Evolutionary conservation across 2,329 filamentous ascomycete genomes (phyloP).

Genomic region (Macroventuria anomochaeta): DNA sequence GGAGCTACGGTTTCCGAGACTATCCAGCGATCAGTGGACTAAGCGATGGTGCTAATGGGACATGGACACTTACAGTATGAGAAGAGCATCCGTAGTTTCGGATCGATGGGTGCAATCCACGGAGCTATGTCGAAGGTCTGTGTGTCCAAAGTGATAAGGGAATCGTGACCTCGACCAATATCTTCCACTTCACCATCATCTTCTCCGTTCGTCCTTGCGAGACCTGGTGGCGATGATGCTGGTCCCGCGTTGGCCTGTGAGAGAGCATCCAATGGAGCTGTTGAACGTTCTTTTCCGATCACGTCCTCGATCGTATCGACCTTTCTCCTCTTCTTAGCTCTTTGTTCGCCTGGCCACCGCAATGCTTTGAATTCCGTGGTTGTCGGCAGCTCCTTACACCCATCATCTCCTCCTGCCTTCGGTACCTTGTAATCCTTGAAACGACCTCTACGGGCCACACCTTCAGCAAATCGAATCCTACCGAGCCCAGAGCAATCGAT

Average conservation of each 20-base stretch:
- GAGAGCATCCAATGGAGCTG: neutral
- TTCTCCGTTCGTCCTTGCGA: neutral
- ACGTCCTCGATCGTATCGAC: neutral
- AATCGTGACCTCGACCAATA: neutral
- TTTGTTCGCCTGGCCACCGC: slow-evolving; percentile 8
- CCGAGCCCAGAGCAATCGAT: slow-evolving; percentile 51
- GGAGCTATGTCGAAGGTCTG: slow-evolving; percentile 18
- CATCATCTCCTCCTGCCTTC: slow-evolving; percentile 2
- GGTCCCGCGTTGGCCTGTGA: neutral
- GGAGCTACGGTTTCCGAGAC: slow-evolving; percentile 49
- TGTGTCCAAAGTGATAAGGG: neutral
- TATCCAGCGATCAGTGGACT: slow-evolving; percentile 14
- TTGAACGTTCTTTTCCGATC: neutral
- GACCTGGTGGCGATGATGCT: too few relatives aligned
- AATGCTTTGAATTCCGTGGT: neutral
- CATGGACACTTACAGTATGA: slow-evolving; percentile 40
- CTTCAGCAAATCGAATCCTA: slow-evolving; percentile 48
- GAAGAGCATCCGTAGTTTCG: slow-evolving; percentile 47
- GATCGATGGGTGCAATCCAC: slow-evolving; percentile 34
- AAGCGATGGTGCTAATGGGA: neutral
- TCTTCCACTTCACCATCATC: slow-evolving; percentile 1
- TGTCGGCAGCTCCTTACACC: neutral
- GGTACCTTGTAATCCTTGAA: slow-evolving; percentile 26
- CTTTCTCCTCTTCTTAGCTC: neutral
- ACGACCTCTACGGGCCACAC: slow-evolving; percentile 31